Base-by-base conservation (phyloP, 805 yeast genomes). In the Myxozyma mucilagina region DNA sequence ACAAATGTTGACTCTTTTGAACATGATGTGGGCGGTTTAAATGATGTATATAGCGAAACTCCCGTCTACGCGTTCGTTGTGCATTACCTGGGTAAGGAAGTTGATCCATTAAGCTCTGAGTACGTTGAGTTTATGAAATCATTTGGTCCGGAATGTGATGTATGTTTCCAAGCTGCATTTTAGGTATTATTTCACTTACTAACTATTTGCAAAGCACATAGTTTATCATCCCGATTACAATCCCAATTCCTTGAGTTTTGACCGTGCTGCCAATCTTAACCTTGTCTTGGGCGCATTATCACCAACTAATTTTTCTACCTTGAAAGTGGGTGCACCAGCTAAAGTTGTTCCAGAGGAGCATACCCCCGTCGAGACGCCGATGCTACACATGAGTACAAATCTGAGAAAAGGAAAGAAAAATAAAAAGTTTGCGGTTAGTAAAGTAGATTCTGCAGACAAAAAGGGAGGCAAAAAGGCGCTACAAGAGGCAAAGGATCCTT, bases 191-290 rank as follows among this genome's bases (percentile, higher is more conserved):
- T 36, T 16, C 18, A 50, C 42, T 18, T 16, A n/a, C 34, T 20
- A 5, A 7, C 29, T 18, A 16, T 29, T 13, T 9, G 10, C 31
- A 13, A 13, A 62, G 65, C 96, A 90, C 72, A 77, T 85, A 53
- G 78, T 93, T 4, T 86, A 94, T n/a, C 97, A 93, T 73, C 79
- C 85, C 3, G 72, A 75, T 14, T 77, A 87, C 53, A 78, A 86
- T 11, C 84, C 89, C 18, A 82, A 92, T 70, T 76, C 82, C 0
- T 72, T 90, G 14, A 79, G 83, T 5, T 85, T 84, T 71, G 79
- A 76, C 35, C 80, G 85, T 0, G 79, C 88, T 3, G 84, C 87
- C 0, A 67, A 56, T 24, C 59, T 73, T 53, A 72, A 70, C 47
- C 24, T 48, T 6, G 64, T 59, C 18, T 68, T 76, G 24, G 53